phyloP scores from a whole-genome alignment of 108 stramenopile genomes.

The Nitzschia sp. region DNA sequence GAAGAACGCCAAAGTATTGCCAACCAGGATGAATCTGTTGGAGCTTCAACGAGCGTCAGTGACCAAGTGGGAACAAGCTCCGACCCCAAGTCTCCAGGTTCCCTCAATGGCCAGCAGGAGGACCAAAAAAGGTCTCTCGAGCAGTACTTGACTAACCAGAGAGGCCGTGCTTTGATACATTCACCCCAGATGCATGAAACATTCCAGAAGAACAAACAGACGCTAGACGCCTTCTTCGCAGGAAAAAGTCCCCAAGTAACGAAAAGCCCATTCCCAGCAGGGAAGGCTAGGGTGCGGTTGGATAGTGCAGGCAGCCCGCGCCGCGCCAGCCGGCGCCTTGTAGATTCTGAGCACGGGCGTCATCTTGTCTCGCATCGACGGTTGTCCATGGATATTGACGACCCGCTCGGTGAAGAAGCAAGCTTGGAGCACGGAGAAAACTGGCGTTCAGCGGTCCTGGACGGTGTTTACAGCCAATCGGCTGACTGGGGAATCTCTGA shows the following conservation, averaged over 20 bases:
- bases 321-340: neutral
- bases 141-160: slow-evolving; percentile 3
- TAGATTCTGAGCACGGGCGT: slow-evolving; percentile 7
- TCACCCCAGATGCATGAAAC: neutral
- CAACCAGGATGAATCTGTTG: slow-evolving; percentile 10
- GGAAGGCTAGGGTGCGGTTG: neutral
- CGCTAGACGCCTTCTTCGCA: slow-evolving; percentile 27
- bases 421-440: slow-evolving; percentile 1
- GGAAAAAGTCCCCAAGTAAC: neutral
- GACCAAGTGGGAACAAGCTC: neutral
- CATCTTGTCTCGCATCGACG: slow-evolving; percentile 19
- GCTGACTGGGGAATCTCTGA: slow-evolving; percentile 28
- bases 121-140: neutral
- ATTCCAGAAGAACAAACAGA: slow-evolving; percentile 2
- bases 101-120: neutral
- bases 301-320: slow-evolving; percentile 1
- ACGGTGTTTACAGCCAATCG: neutral
- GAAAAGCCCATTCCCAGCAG: slow-evolving; percentile 4
- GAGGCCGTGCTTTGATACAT: neutral
- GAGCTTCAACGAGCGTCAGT: neutral
- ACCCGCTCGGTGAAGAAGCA: slow-evolving; percentile 4
- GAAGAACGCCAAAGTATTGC: neutral
- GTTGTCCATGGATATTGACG: slow-evolving; percentile 25
- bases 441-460: slow-evolving; percentile 15
- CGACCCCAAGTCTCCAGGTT: neutral